These are phyloP conservation scores for Dothistroma septosporum DNA, from an alignment of 2,329 filamentous ascomycete species.

Conservation along the genomic window DNA sequence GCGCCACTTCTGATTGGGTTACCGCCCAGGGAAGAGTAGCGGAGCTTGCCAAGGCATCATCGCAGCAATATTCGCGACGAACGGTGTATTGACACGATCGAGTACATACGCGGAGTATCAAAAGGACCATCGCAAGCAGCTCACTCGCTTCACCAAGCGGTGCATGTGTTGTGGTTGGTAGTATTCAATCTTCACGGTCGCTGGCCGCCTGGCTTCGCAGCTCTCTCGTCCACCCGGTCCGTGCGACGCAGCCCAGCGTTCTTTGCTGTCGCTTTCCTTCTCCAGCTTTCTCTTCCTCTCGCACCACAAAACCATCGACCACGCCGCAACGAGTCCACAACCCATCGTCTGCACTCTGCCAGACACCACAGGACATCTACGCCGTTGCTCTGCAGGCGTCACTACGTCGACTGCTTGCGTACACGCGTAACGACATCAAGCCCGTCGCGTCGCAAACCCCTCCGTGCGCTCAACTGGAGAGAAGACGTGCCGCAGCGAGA, in stretches of 20 bases:
- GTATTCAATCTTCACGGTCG: slow-evolving; percentile 9
- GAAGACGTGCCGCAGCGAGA: slow-evolving; percentile 12
- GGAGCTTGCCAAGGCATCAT: slow-evolving; percentile 13
- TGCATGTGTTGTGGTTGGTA: slow-evolving; percentile 3
- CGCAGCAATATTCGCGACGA: slow-evolving; percentile 11
- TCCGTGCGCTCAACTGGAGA: slow-evolving; percentile 12
- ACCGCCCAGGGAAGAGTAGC: slow-evolving; percentile 7
- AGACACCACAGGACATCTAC: slow-evolving; percentile 8
- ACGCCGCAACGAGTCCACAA: slow-evolving; percentile 18
- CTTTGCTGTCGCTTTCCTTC: slow-evolving; percentile 7
- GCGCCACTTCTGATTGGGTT: slow-evolving; percentile 10
- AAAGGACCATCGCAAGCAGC: slow-evolving; percentile 23
- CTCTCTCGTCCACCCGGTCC: slow-evolving; percentile 2
- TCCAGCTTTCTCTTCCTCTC: slow-evolving; percentile 11
- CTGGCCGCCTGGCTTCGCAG: slow-evolving; percentile 4
- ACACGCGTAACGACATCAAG: slow-evolving; percentile 19
- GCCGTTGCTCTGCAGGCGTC: slow-evolving; percentile 10
- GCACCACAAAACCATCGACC: slow-evolving; percentile 21
- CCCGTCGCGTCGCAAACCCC: slow-evolving; percentile 26
- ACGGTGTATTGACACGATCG: slow-evolving; percentile 8
- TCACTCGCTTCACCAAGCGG: slow-evolving; percentile 18
- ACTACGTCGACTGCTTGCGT: slow-evolving; percentile 8
- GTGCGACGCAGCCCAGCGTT: neutral
- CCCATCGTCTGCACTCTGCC: slow-evolving; percentile 17
- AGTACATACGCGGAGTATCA: slow-evolving; percentile 29